Conservation (phyloP, 495 filamentous ascomycete genomes). For the Penicillium ucsense region DNA sequence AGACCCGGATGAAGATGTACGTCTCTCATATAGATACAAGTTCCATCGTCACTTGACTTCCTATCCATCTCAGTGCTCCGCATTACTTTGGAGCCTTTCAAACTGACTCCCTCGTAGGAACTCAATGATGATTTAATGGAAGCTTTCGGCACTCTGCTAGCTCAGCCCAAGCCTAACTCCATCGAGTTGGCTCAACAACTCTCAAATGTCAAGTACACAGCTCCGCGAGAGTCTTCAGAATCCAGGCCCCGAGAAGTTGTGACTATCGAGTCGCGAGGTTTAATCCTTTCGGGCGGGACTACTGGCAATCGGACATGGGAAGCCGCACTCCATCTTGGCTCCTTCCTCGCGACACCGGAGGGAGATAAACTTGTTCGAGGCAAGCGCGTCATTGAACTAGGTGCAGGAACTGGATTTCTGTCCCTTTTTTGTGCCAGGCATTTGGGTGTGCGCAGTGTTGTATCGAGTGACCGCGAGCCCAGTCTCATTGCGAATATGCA, state of each 20-base stretch:
- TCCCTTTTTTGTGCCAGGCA: constrained; percentile 72
- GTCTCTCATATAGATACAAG: background rate
- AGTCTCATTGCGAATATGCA: constrained; percentile 60
- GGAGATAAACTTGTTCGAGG: constrained; percentile 37
- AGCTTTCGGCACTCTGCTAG: constrained; percentile 48
- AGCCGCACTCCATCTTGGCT: constrained; percentile 74
- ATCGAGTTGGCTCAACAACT: constrained; percentile 59
- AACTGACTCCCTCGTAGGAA: constrained; percentile 41
- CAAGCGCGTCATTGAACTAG: constrained; percentile 72
- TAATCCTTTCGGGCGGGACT: constrained; percentile 67
- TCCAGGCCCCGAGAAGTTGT: constrained; percentile 35
- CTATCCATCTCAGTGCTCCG: background rate
- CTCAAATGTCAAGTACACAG: constrained; percentile 63
- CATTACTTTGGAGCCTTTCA: background rate
- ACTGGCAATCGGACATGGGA: constrained; percentile 93
- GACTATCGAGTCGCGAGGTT: constrained; percentile 54
- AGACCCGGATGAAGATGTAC: constrained; percentile 78
- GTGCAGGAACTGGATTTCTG: constrained; percentile 80
- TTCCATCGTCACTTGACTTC: background rate
- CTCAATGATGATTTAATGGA: constrained; percentile 65
- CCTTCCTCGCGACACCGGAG: constrained; percentile 48
- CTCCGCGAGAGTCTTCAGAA: constrained; percentile 21
- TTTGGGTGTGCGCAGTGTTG: constrained; percentile 51
- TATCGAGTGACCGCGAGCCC: constrained; percentile 74
- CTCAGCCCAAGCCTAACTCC: constrained; percentile 49